Evolutionary conservation across 352 stramenopile genomes (phyloP), one percentile per base, ranked within the genome.

Genomic region (Phytophthora quininea): DNA sequence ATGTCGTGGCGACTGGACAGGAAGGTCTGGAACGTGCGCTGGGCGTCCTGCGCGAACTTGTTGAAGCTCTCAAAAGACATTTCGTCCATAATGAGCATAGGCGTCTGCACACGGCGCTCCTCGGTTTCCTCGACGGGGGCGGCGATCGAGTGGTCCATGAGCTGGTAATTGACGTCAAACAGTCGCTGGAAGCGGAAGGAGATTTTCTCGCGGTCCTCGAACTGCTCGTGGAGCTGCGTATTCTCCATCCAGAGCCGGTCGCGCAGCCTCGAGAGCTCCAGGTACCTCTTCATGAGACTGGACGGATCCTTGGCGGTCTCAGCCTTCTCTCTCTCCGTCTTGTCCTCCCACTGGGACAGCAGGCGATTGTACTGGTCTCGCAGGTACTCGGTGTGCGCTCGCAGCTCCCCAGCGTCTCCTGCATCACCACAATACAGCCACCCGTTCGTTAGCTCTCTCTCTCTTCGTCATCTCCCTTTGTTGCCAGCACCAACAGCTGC

Each of bases 61-160:
- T 58, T 67, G 53, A 86, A 86, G 49, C 68, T 77, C 32, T 86
- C 77, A 40, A 80, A 70, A 38, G 74, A 81, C 77, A 86, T 86
- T n/a, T 86, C 77, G 57, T 86, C 74, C 77, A 86, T 86, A 43
- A 86, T 80, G 29, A 86, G 64, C 77, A 81, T 74, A 3, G 77
- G 77, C 38, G 74, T 77, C 56, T 80, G 72, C 45, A 80, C 72
- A n/a, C 62, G 69, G 32, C 71, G 66, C 12, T 76, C 66, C 49
- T 73, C 51, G 10, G 63, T 43, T 9, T 78, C 64, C 3, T 78
- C 56, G 19, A 54, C 69, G 0, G 71, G 70, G 0, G 64, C 71
- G 14, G 74, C 72, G 43, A 79, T 72, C 56, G 77, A 83, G 64
- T 86, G 77, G 63, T 86, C 71, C 77, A 86, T 86, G 38, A 86